A percentile compares a stretch with the other conserved stretches of the same genome.
Evolutionary conservation across 768 basidiomycete species (phyloP).

Genomic region (Trametes maxima): DNA sequence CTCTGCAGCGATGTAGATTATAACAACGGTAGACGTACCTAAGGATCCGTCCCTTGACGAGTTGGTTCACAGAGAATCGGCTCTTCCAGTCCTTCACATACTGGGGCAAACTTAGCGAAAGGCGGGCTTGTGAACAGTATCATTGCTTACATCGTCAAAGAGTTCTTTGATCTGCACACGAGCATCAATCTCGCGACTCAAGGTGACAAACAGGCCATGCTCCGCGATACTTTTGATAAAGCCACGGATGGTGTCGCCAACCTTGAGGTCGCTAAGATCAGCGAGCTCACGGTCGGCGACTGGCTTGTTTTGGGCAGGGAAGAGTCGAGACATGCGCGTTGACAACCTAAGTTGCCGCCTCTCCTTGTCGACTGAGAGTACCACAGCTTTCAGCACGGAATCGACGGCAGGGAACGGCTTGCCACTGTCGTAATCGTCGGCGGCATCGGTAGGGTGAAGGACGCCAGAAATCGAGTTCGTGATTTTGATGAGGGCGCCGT

Average conservation of each 20-base stretch:
- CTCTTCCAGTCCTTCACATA: conserved; percentile 96
- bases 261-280: conserved; percentile 60
- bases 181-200: conserved; percentile 84
- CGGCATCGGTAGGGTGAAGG: conserved; percentile 78
- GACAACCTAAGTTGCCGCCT: conserved; percentile 79
- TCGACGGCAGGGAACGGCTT: conserved; percentile 61
- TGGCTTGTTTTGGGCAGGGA: conserved; percentile 48
- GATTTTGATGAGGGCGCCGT: conserved; percentile 80
- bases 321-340: conserved; percentile 71
- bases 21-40: conserved; percentile 45
- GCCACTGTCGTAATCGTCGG: conserved; percentile 74
- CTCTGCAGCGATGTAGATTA: neutral
- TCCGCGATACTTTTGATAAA: conserved; percentile 88
- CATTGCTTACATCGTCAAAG: conserved; percentile 71
- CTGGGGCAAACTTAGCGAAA: conserved; percentile 40
- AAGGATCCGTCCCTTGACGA: conserved; percentile 85
- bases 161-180: conserved; percentile 92
- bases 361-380: conserved; percentile 67
- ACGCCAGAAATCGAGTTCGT: conserved; percentile 70
- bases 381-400: conserved; percentile 67
- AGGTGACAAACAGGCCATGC: conserved; percentile 85
- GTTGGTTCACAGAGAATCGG: conserved; percentile 74
- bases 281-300: conserved; percentile 72
- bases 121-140: neutral
- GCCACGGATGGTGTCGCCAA: conserved; percentile 79